A percentile compares a stretch with the other conserved stretches of the same genome.
Conservation (phyloP, 495 filamentous ascomycete genomes). For the Pyronema domesticum region DNA sequence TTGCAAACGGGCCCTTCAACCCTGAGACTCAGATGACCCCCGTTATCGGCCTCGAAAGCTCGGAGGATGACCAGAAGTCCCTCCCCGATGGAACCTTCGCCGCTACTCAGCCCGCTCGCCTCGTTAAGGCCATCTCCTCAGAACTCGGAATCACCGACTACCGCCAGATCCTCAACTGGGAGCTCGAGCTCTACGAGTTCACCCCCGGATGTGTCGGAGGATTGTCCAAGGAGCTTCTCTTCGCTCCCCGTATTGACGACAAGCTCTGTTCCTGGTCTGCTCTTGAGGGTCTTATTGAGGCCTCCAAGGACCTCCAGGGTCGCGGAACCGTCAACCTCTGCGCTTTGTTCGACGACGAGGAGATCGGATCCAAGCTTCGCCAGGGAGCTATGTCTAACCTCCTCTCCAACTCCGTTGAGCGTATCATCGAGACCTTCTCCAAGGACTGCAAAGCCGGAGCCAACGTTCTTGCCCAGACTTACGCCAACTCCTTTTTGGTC, state of each 20-base stretch:
- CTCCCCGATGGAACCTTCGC: constrained; percentile 42
- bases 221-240: constrained; percentile 84
- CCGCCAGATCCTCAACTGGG: constrained; percentile 47
- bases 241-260: constrained; percentile 86
- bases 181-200: constrained; percentile 87
- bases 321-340: constrained; percentile 58
- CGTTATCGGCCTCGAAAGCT: constrained; percentile 67
- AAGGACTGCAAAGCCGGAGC: constrained; percentile 16
- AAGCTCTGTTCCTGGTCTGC: constrained; percentile 92
- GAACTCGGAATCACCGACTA: constrained; percentile 53
- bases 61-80: constrained; percentile 10
- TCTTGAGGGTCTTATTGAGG: constrained; percentile 64
- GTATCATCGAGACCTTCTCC: constrained; percentile 55
- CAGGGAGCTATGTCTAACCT: constrained; percentile 86
- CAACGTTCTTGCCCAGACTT: constrained; percentile 61
- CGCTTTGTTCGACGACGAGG: constrained; percentile 87
- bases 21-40: constrained; percentile 86
- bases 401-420: constrained; percentile 57
- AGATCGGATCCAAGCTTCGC: constrained; percentile 76
- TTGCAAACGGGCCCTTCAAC: constrained; percentile 62
- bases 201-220: constrained; percentile 75
- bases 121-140: constrained; percentile 64
- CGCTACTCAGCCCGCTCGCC: constrained; percentile 60
- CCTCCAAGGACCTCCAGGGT: constrained; percentile 27
- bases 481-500: constrained; percentile 82